phyloP scores from a whole-genome alignment of 345 rosid species.

The Populus deltoides region DNA sequence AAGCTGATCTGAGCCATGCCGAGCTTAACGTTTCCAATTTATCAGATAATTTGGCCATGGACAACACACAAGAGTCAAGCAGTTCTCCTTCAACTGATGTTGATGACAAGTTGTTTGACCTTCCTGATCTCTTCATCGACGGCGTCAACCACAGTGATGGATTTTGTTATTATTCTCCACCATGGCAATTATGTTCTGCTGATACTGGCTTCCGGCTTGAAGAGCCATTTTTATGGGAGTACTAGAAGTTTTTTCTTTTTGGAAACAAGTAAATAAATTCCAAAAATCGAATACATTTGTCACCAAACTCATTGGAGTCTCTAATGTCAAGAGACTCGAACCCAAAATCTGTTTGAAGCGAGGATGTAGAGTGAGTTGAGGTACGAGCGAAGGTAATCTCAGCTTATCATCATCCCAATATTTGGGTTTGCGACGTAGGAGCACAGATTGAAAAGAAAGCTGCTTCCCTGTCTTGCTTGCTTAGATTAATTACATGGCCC shows the following conservation, averaged over 20 bases:
- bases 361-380: no score
- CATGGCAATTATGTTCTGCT: slow-evolving; percentile 67
- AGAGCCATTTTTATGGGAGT: slow-evolving; percentile 58
- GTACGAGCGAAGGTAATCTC: no score
- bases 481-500: not conserved
- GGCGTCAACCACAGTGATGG: slow-evolving; percentile 38
- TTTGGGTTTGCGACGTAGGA: not conserved
- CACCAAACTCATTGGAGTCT: not conserved
- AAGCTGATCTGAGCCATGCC: slow-evolving; percentile 31
- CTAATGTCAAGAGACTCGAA: not conserved
- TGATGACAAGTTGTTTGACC: slow-evolving; percentile 71
- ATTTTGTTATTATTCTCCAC: slow-evolving; percentile 39
- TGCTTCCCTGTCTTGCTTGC: not conserved
- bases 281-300: not conserved
- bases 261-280: slow-evolving; percentile 2
- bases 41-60: slow-evolving; percentile 26
- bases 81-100: slow-evolving; percentile 35
- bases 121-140: slow-evolving; percentile 70
- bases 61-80: slow-evolving; percentile 36
- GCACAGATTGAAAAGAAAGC: not conserved
- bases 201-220: slow-evolving; percentile 62
- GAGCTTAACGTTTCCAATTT: slow-evolving; percentile 18
- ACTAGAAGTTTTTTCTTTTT: not conserved
- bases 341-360: not conserved
- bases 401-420: not conserved